Base-by-base conservation (phyloP, 2,329 filamentous ascomycete genomes). In the Fusarium devonianum region DNA sequence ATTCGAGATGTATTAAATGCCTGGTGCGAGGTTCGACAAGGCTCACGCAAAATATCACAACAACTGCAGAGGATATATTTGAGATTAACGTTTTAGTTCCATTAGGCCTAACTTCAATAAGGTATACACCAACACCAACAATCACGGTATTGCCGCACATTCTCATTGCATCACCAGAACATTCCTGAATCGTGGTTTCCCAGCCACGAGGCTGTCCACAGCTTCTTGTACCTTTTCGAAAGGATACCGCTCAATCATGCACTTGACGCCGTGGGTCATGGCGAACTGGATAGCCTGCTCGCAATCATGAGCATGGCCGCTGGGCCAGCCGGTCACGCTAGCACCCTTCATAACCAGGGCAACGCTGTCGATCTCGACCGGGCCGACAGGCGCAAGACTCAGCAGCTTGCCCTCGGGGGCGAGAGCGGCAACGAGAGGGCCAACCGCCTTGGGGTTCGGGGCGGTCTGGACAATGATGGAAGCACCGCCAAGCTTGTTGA, bases 261-360 rank as follows among this genome's bases (percentile, higher is more conserved):
- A 87, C 69, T 82, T 80, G 56, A 91, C 78, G 4, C 75, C 75
- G 59, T 89, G 84, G 12, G 75, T 70, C 49, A 78, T 72, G 0
- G 87, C 80, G 64, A 91, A 91, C 3, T 75, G 75, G 40, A 91
- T 79, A 51, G 88, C 86, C 60, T 89, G 83, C 63, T 85, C 81
- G 45, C 80, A 78, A 53, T 89, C 82, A 34, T 84, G 74, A 1
- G 85, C 78, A 28, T 88, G 78, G 0, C 86, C 87, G 16, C 82
- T 81, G 0, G 88, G 78, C 69, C 80, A 85, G 8, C 86, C 86
- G 54, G 84, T 78, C 2, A 94, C 75, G 3, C 78, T 82, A 12
- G 84, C 71, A 4, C 83, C 87, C 50, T 79, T 76, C 5, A 26
- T 5, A 6, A 83, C 72, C 38, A 84, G 50, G 10, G 64, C 21